Base-by-base conservation (phyloP, 1,284 basidiomycete species). In the Violaceomyces palustris region DNA sequence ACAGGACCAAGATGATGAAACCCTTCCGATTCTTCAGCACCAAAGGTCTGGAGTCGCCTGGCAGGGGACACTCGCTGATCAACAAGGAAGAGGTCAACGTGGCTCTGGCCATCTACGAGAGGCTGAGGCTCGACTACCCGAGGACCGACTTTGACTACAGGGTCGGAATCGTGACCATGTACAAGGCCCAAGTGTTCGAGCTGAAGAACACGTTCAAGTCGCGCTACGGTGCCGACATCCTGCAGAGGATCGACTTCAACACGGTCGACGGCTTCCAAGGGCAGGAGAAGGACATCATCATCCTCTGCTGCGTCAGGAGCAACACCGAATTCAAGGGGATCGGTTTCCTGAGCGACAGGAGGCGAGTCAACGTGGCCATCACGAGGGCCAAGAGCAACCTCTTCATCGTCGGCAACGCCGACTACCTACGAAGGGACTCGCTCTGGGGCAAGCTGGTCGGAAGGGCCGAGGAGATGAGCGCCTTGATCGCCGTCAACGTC, bases 261-360 rank as follows among this genome's bases (percentile, higher is more conserved):
- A 98, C 94, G 0, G 94, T 99, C 29, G 94, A 99, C 74, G 94
- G 94, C 3, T 99, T 98, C 81, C 94, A 99, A 74, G 94, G 94
- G 27, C 83, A 94, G 69, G 94, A 99, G 77, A 98, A 98, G 80
- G 94, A 99, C 74, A 97, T 98, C 69, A 97, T 99, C 74, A 97
- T 99, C 64, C 80, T 99, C 39, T 90, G 87, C 72, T 98, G 94
- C 74, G 94, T 99, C 12, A 80, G 94, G 70, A 94, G 89, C 75
- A 90, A 64, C 31, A 7, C 33, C 3, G 41, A 50, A 19, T 32
- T 47, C 4, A 40, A 45, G 4, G 45, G 48, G 38, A 83, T 98
- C 50, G 94, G 93, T 58, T 97, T 97, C 79, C 38, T 73, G 39
- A 47, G 50, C 42, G 69, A 72, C 28, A 49, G 52, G 12, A 49